Conservation (phyloP, 2,329 filamentous ascomycete species). For the Knufia petricola region DNA sequence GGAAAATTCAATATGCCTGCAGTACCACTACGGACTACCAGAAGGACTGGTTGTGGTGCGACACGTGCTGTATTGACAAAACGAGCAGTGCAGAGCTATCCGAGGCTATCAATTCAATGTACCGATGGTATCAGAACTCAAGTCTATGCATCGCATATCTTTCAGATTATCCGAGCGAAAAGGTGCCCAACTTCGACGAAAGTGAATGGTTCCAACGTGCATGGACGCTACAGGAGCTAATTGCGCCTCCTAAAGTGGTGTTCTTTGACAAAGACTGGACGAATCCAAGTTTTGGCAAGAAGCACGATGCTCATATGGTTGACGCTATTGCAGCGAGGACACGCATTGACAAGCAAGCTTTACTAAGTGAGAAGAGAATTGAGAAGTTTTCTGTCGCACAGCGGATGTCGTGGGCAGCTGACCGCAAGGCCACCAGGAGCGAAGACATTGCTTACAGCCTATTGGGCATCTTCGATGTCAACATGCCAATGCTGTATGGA, state of each 20-base stretch:
- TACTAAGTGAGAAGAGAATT: neutral
- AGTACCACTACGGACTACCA: constrained; percentile 4
- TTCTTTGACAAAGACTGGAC: constrained; percentile 10
- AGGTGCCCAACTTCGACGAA: neutral
- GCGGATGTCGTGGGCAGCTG: constrained; percentile 34
- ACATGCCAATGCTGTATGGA: constrained; percentile 38
- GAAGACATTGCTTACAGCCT: constrained; percentile 40
- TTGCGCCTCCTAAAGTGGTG: constrained; percentile 7
- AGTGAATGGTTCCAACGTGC: constrained; percentile 11
- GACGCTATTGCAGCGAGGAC: constrained; percentile 2
- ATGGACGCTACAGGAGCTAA: constrained; percentile 13
- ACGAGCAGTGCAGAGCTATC: constrained; percentile 16
- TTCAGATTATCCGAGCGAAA: constrained; percentile 13
- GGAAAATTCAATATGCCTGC: constrained; percentile 7
- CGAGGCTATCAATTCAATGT: constrained; percentile 22
- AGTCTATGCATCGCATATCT: constrained; percentile 19
- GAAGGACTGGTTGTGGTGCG: constrained; percentile 19
- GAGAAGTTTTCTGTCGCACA: constrained; percentile 23
- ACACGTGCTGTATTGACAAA: constrained; percentile 23
- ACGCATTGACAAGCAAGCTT: constrained; percentile 1
- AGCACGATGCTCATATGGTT: constrained; percentile 1
- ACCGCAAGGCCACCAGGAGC: constrained; percentile 25
- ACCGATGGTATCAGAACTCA: constrained; percentile 17
- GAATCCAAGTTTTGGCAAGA: neutral
- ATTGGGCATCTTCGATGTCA: constrained; percentile 36